Conservation (phyloP, 2,329 filamentous ascomycete species). For the Sporothrix brasiliensis region DNA sequence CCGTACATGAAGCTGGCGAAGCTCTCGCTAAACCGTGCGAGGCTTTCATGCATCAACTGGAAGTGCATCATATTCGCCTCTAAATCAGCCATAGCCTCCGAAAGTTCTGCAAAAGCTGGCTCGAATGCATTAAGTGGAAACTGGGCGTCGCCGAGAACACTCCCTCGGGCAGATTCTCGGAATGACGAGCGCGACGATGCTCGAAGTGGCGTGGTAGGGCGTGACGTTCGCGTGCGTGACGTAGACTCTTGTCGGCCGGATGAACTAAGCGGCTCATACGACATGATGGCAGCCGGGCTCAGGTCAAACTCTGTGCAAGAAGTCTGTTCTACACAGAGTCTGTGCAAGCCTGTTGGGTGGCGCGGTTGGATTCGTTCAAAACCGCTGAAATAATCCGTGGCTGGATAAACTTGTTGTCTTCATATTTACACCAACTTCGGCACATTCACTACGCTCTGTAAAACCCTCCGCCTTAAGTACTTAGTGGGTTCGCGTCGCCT, state of each 20-base stretch:
- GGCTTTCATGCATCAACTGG: constrained; percentile 92
- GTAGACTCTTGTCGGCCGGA: constrained; percentile 51
- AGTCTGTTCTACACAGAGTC: neutral
- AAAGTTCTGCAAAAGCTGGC: constrained; percentile 88
- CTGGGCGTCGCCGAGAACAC: constrained; percentile 55
- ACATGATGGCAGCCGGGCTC: constrained; percentile 9
- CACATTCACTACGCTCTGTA: no score
- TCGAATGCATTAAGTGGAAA: constrained; percentile 82
- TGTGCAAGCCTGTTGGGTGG: neutral
- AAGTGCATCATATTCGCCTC: constrained; percentile 98
- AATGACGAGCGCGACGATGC: constrained; percentile 88
- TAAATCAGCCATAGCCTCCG: constrained; percentile 90
- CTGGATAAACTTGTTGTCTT: constrained; percentile 2
- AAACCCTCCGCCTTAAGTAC: no score
- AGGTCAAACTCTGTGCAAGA: neutral
- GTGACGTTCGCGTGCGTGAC: constrained; percentile 67
- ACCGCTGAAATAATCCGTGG: neutral
- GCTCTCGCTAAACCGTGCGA: constrained; percentile 91
- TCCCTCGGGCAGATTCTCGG: constrained; percentile 70
- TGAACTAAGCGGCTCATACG: constrained; percentile 25
- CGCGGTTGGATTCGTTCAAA: neutral
- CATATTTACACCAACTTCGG: neutral
- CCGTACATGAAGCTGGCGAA: constrained; percentile 96
- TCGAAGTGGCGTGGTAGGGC: constrained; percentile 88
- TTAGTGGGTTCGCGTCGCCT: constrained; percentile 3